Evolutionary conservation across 78 protist genomes (phyloP).

Genomic region (Dictyostelium brefeldianum): DNA sequence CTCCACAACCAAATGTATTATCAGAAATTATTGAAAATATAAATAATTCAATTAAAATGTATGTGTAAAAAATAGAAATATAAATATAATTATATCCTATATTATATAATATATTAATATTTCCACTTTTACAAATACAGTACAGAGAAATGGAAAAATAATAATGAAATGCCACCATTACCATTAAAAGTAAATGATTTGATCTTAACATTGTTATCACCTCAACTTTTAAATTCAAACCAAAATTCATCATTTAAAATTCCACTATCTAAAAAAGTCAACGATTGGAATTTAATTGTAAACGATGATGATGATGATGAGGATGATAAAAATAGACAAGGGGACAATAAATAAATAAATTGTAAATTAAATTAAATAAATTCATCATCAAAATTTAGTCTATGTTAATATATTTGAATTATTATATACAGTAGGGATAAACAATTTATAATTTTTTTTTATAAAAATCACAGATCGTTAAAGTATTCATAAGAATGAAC

Average conservation of each 20-base stretch:
- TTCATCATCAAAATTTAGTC: too few species aligned
- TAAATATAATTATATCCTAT: neutral
- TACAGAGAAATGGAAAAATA: neutral
- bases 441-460: too few species aligned
- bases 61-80: neutral
- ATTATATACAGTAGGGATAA: too few species aligned
- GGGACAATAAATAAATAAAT: too few species aligned
- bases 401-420: too few species aligned
- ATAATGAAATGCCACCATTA: slow-evolving; percentile 66
- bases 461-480: slow-evolving; percentile 59
- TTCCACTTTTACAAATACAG: neutral
- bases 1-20: neutral
- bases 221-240: neutral
- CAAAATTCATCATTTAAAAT: slow-evolving; percentile 6
- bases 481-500: slow-evolving; percentile 39
- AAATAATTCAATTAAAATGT: slow-evolving; percentile 17
- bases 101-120: neutral
- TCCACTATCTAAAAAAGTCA: slow-evolving; percentile 4
- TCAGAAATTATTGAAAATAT: slow-evolving; percentile 30
- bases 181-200: slow-evolving; percentile 72
- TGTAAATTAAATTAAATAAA: too few species aligned
- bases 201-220: slow-evolving; percentile 7
- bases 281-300: slow-evolving; percentile 13
- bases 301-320: neutral
- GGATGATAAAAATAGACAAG: too few species aligned